phyloP scores from a whole-genome alignment of 352 stramenopile species.

The Thraustochytrium striatum region DNA sequence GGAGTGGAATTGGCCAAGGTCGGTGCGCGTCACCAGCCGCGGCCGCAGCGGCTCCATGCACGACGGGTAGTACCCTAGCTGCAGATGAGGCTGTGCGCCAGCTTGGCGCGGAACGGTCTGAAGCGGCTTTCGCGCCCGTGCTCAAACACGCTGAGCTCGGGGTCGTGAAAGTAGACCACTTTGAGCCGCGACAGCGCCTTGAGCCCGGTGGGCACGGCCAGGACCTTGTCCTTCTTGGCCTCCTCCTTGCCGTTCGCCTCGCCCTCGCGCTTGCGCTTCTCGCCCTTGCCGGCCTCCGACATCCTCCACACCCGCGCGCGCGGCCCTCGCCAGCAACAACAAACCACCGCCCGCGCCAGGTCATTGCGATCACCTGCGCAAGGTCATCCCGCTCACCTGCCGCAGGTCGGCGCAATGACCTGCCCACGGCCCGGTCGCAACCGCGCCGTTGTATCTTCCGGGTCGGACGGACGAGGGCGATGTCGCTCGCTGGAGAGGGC shows the following conservation, averaged over 20 bases:
- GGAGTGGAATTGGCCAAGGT: constrained; percentile 40
- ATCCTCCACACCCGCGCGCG: neutral
- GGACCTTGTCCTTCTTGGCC: neutral
- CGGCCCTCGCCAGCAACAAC: too few relatives aligned
- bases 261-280: neutral
- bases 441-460: too few relatives aligned
- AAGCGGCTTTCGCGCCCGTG: constrained; percentile 6
- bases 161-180: constrained; percentile 29
- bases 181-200: neutral
- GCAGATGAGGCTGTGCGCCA: constrained; percentile 28
- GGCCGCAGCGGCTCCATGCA: constrained; percentile 26
- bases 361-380: too few relatives aligned
- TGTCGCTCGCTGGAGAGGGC: constrained; percentile 23
- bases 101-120: constrained; percentile 33
- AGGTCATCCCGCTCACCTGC: too few relatives aligned
- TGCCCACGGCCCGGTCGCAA: too few relatives aligned
- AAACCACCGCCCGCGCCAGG: too few relatives aligned
- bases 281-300: neutral
- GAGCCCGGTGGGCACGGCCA: too few relatives aligned
- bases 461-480: constrained; percentile 4
- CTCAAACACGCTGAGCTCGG: constrained; percentile 26
- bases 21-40: constrained; percentile 18
- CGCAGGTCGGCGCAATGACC: too few relatives aligned
- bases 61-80: constrained; percentile 6
- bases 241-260: neutral